Evolutionary conservation across 352 stramenopile genomes (phyloP), one percentile per base, ranked within the genome.

Genomic region (Phytophthora sp.): DNA sequence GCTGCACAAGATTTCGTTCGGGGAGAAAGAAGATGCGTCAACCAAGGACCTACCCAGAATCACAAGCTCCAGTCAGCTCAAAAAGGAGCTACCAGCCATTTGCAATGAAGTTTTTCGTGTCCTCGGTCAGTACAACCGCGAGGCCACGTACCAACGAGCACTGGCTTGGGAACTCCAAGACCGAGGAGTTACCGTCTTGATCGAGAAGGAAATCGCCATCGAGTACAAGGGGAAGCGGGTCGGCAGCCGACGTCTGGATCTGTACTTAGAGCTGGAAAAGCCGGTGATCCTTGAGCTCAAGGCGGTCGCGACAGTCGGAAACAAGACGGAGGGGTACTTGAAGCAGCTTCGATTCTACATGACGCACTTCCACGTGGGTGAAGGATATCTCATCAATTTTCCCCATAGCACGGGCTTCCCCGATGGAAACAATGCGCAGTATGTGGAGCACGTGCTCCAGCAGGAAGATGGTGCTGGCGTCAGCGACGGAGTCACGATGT

Each of bases 361-460:
- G 66, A 66, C 47, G 18, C 51, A 75, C 39, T 82, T 77, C 38
- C 46, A 68, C 13, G 68, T 77, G 29, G 35, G 23, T 12, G 63
- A 74, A 8, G 74, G 74, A n/a, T 59, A 71, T 21, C 68, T 82
- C 47, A 77, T 82, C 54, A 82, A 82, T 55, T 82, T 82, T 30
- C 74, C 74, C 0, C 69, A 73, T 30, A 12, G 66, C 3, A 63
- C 49, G n/a, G 58, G 57, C 11, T 82, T 82, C 44, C 74, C 74
- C 1, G 63, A 72, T n/a, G 55, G 59, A 11, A 69, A 57, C 33
- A 42, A 35, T 16, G 54, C 49, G 16, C 42, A 51, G 16, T 74
- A 60, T 27, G 16, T 26, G 0, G 42, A 74, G 24, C 30, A 68
- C 38, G 42, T 60, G 30, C n/a, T 74, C 56, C 67, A 74, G 31